Evolutionary conservation across 164 flowering plant genomes (phyloP).

Genomic region (Vitis rupestris): DNA sequence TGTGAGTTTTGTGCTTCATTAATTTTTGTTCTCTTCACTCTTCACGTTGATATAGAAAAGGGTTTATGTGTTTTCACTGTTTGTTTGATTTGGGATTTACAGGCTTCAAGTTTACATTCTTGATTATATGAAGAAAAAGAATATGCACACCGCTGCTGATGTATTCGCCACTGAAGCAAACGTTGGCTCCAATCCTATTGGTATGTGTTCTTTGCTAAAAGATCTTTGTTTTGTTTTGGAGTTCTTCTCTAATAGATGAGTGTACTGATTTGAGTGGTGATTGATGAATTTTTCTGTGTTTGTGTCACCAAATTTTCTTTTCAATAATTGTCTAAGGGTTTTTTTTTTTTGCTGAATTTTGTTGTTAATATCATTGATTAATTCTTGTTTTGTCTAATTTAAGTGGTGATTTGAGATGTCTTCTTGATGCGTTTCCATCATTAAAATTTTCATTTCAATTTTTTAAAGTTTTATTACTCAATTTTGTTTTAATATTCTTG

Average conservation of each 20-base stretch:
- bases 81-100: slow-evolving; percentile 6
- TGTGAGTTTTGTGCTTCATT: slow-evolving; percentile 20
- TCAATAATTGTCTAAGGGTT: not conserved
- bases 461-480: too few relatives aligned
- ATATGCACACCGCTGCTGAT: slow-evolving; percentile 22
- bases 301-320: not conserved
- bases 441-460: too few relatives aligned
- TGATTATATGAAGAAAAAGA: slow-evolving; percentile 31
- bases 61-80: not conserved
- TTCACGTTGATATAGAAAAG: not conserved
- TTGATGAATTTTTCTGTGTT: too few relatives aligned
- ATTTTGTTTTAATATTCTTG: not conserved
- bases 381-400: too few relatives aligned
- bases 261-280: not conserved
- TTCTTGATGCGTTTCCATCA: too few relatives aligned
- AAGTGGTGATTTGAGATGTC: too few relatives aligned
- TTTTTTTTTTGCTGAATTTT: too few relatives aligned
- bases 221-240: not conserved
- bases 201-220: slow-evolving; percentile 14
- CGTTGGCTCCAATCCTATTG: slow-evolving; percentile 6
- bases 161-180: slow-evolving; percentile 22
- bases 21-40: not conserved
- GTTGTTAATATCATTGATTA: too few relatives aligned
- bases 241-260: too few relatives aligned
- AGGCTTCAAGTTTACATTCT: slow-evolving; percentile 26